Conservation (phyloP, 352 stramenopile species). For the Pythium monospermum region DNA sequence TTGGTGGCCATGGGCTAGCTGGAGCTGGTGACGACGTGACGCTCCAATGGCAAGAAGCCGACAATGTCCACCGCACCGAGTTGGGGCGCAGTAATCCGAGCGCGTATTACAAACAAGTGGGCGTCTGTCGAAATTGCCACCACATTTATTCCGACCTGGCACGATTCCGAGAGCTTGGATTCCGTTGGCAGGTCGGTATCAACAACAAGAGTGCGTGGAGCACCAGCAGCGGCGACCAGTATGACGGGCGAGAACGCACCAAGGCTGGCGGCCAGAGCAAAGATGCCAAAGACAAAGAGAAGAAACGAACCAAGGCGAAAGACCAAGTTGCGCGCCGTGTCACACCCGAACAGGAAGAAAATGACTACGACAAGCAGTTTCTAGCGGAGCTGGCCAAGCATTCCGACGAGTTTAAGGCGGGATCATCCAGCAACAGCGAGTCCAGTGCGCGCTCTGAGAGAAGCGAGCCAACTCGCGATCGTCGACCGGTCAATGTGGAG, state of each 20-base stretch:
- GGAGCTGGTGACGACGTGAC: conserved; percentile 19
- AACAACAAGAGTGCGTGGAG: conserved; percentile 16
- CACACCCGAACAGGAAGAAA: not conserved
- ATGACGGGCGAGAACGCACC: not conserved
- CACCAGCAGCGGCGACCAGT: not conserved
- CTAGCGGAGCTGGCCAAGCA: conserved; percentile 63
- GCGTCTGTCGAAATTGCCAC: conserved; percentile 70
- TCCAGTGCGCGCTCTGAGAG: not conserved
- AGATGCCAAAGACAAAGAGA: not conserved
- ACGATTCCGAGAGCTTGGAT: conserved; percentile 40
- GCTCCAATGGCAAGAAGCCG: conserved; percentile 59
- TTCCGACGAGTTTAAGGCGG: conserved; percentile 48
- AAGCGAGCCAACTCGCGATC: not conserved
- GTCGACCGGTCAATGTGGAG: not conserved
- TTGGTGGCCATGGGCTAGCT: not conserved
- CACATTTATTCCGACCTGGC: conserved; percentile 61
- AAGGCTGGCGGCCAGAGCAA: not conserved
- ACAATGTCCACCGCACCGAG: conserved; percentile 57
- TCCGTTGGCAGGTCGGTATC: conserved; percentile 25
- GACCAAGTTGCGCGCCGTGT: not conserved
- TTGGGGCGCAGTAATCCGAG: conserved; percentile 56
- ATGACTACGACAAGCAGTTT: conserved; percentile 39
- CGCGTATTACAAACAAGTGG: conserved; percentile 77
- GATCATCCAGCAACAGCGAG: conserved; percentile 47
- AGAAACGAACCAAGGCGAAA: conserved; percentile 7